Evolutionary conservation across 1,139 yeast species (phyloP).

Genomic region (Saccharomyces hybrid): DNA sequence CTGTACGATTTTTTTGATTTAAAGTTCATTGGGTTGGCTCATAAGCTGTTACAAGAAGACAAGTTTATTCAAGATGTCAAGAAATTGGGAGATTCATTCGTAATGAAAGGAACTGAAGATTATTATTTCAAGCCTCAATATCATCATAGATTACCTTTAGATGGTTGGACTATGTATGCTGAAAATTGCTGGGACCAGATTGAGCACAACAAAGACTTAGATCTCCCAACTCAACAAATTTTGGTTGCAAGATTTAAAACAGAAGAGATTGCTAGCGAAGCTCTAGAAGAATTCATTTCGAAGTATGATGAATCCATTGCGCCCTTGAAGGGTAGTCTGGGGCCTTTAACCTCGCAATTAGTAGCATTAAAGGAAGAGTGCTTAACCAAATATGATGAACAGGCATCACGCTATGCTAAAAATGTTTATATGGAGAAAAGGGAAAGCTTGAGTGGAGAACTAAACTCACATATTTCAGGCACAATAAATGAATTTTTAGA

Average conservation of each 20-base stretch:
- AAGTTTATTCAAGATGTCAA: slow-evolving; percentile 60
- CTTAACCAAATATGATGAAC: slow-evolving; percentile 49
- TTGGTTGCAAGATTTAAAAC: slow-evolving; percentile 92
- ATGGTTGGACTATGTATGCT: slow-evolving; percentile 93
- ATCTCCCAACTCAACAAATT: slow-evolving; percentile 92
- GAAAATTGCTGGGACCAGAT: slow-evolving; percentile 92
- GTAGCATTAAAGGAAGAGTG: slow-evolving; percentile 39
- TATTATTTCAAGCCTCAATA: slow-evolving; percentile 60
- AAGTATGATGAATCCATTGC: slow-evolving; percentile 17
- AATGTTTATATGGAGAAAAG: slow-evolving; percentile 61
- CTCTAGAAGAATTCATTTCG: slow-evolving; percentile 21
- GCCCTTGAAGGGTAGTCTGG: slow-evolving; percentile 28
- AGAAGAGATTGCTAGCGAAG: slow-evolving; percentile 60
- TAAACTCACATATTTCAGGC: slow-evolving; percentile 40
- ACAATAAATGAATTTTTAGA: slow-evolving; percentile 16
- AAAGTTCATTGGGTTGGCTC: slow-evolving; percentile 74
- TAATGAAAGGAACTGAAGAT: slow-evolving; percentile 17
- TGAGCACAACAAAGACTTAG: slow-evolving; percentile 85
- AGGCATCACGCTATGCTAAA: slow-evolving; percentile 66
- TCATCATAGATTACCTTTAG: slow-evolving; percentile 83
- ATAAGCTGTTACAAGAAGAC: slow-evolving; percentile 74
- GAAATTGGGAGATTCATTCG: slow-evolving; percentile 50
- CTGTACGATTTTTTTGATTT: slow-evolving; percentile 79
- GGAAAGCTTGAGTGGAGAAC: slow-evolving; percentile 38
- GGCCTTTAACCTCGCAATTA: slow-evolving; percentile 38